These are phyloP conservation scores for Starmera amethionina DNA, from an alignment of 805 yeast species.

Conservation along the genomic window DNA sequence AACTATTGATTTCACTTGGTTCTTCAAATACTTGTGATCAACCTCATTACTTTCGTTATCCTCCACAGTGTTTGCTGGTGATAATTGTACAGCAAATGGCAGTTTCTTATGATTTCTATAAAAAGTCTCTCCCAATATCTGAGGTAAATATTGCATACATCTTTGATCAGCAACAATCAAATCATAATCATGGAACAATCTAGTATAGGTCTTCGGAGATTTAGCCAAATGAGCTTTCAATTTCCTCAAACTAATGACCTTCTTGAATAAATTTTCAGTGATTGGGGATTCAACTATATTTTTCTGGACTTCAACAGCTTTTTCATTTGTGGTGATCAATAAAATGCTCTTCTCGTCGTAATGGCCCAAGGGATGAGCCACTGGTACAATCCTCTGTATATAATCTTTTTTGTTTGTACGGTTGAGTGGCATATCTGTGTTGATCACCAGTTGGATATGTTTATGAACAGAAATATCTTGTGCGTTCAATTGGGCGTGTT, in stretches of 20 bases:
- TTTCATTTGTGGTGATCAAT: constrained; percentile 68
- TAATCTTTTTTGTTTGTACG: constrained; percentile 31
- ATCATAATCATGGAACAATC: constrained; percentile 52
- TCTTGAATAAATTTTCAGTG: constrained; percentile 53
- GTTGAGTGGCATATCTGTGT: constrained; percentile 33
- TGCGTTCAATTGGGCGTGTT: neutral
- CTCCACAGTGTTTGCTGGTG: constrained; percentile 17
- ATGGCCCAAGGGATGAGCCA: constrained; percentile 40
- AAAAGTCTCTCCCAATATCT: constrained; percentile 48
- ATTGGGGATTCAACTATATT: constrained; percentile 38
- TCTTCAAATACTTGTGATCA: constrained; percentile 53
- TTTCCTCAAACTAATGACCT: constrained; percentile 50
- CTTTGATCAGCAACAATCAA: constrained; percentile 61
- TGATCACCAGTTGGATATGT: constrained; percentile 28
- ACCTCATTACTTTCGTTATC: constrained; percentile 45
- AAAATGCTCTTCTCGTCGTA: constrained; percentile 41
- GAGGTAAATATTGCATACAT: constrained; percentile 50
- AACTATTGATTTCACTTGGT: constrained; percentile 56
- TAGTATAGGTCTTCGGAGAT: constrained; percentile 24
- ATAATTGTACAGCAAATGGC: constrained; percentile 61
- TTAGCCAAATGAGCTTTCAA: constrained; percentile 37
- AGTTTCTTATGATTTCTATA: constrained; percentile 54
- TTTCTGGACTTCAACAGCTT: constrained; percentile 40
- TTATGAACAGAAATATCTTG: no score
- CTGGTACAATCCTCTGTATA: constrained; percentile 50